Evolutionary conservation across 148 eudicot genomes (phyloP).

Genomic region (Nepenthes gracilis): DNA sequence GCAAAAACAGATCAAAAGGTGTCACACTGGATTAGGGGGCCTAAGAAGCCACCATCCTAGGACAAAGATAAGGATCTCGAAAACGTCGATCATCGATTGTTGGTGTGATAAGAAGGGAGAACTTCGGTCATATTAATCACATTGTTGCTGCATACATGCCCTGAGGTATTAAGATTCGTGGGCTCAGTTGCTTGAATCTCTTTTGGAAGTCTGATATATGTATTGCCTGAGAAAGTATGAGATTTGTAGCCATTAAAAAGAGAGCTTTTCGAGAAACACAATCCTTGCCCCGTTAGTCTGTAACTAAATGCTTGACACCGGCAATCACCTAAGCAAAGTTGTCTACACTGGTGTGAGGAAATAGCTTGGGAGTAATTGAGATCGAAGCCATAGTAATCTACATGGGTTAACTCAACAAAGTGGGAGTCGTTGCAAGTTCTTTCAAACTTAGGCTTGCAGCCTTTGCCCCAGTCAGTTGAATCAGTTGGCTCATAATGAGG

Average conservation of each 20-base stretch:
- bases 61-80: slow-evolving; percentile 22
- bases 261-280: slow-evolving; percentile 31
- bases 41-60: slow-evolving; percentile 39
- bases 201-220: slow-evolving; percentile 33
- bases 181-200: no score
- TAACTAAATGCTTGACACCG: slow-evolving; percentile 42
- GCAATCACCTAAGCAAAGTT: slow-evolving; percentile 28
- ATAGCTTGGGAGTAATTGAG: slow-evolving; percentile 5
- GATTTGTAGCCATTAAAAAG: slow-evolving; percentile 34
- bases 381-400: slow-evolving; percentile 51
- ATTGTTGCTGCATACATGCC: slow-evolving; percentile 9
- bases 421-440: slow-evolving; percentile 15
- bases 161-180: slow-evolving; percentile 12
- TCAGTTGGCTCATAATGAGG: slow-evolving; percentile 23
- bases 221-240: slow-evolving; percentile 19
- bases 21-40: no score
- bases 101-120: slow-evolving; percentile 11
- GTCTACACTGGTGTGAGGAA: slow-evolving; percentile 22
- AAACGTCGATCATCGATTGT: slow-evolving; percentile 27
- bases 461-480: slow-evolving; percentile 35
- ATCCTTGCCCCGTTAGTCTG: slow-evolving; percentile 19
- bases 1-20: no score
- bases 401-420: slow-evolving; percentile 33
- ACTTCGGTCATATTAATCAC: slow-evolving; percentile 1
- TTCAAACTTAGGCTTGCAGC: slow-evolving; percentile 43